Conservation (phyloP, 805 yeast species). For the Saturnispora besseyi region DNA sequence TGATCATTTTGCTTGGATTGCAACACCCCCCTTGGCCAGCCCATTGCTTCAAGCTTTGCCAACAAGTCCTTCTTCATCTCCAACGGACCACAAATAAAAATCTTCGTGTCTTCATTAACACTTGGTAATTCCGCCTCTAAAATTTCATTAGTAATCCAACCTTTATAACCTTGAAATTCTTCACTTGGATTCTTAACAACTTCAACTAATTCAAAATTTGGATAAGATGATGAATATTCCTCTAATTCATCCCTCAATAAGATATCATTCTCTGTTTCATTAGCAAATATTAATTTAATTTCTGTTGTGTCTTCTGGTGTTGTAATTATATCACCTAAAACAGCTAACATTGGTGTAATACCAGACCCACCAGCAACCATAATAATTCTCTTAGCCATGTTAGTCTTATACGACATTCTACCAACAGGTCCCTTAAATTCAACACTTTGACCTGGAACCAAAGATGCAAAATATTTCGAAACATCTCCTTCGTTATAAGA, state of each 20-base stretch:
- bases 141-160: slow-evolving; percentile 52
- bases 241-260: slow-evolving; percentile 64
- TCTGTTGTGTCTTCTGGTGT: slow-evolving; percentile 58
- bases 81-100: slow-evolving; percentile 69
- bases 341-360: slow-evolving; percentile 82
- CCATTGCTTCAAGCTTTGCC: slow-evolving; percentile 45
- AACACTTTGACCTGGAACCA: slow-evolving; percentile 57
- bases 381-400: slow-evolving; percentile 54
- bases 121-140: slow-evolving; percentile 45
- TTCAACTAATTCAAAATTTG: slow-evolving; percentile 53
- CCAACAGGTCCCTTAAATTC: slow-evolving; percentile 78
- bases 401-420: slow-evolving; percentile 47
- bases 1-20: slow-evolving; percentile 28
- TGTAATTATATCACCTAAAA: slow-evolving; percentile 60
- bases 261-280: slow-evolving; percentile 70
- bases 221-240: slow-evolving; percentile 54
- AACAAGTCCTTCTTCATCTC: slow-evolving; percentile 51
- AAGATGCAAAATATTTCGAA: slow-evolving; percentile 55
- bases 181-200: slow-evolving; percentile 43
- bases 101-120: slow-evolving; percentile 40
- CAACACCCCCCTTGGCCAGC: slow-evolving; percentile 40
- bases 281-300: slow-evolving; percentile 58
- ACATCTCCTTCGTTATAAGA: slow-evolving; percentile 66
- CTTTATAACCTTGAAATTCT: slow-evolving; percentile 53
- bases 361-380: slow-evolving; percentile 85